A percentile compares a stretch with the other conserved stretches of the same genome.
phyloP scores from a whole-genome alignment of 2,329 filamentous ascomycete species.

The Didymella exigua region DNA sequence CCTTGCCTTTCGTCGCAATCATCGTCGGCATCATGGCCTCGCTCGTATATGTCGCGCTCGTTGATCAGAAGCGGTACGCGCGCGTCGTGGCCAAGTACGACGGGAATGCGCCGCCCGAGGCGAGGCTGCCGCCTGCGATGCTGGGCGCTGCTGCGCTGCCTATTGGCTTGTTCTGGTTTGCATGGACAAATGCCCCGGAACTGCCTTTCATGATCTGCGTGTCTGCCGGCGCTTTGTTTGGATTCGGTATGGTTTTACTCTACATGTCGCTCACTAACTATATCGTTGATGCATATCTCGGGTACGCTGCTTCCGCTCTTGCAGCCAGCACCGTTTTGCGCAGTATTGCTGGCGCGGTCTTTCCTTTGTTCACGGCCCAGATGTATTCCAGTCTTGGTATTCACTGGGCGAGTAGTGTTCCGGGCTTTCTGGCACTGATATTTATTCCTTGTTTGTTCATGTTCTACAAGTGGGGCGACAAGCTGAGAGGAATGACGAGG shows the following conservation, averaged over 20 bases:
- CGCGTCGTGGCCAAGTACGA: conserved; percentile 14
- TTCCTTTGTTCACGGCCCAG: conserved; percentile 55
- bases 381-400: conserved; percentile 55
- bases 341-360: conserved; percentile 54
- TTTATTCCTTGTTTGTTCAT: conserved; percentile 40
- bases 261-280: conserved; percentile 64
- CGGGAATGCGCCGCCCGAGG: conserved; percentile 60
- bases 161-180: conserved; percentile 57
- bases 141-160: conserved; percentile 58
- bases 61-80: conserved; percentile 26
- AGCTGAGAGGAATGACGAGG: conserved; percentile 24
- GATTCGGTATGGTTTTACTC: conserved; percentile 46
- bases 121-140: conserved; percentile 57
- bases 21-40: conserved; percentile 59
- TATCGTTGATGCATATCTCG: conserved; percentile 68
- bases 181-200: conserved; percentile 55
- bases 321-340: conserved; percentile 54
- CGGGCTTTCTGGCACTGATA: conserved; percentile 53
- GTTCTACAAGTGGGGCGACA: conserved; percentile 26
- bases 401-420: conserved; percentile 55
- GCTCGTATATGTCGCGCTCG: conserved; percentile 23
- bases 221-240: conserved; percentile 56
- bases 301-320: conserved; percentile 38
- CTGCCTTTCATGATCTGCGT: conserved; percentile 62
- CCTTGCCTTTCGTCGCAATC: conserved; percentile 66